Evolutionary conservation across 495 filamentous ascomycete genomes (phyloP), one percentile per base, ranked within the genome.

Genomic region (Aspergillus cristatus): DNA sequence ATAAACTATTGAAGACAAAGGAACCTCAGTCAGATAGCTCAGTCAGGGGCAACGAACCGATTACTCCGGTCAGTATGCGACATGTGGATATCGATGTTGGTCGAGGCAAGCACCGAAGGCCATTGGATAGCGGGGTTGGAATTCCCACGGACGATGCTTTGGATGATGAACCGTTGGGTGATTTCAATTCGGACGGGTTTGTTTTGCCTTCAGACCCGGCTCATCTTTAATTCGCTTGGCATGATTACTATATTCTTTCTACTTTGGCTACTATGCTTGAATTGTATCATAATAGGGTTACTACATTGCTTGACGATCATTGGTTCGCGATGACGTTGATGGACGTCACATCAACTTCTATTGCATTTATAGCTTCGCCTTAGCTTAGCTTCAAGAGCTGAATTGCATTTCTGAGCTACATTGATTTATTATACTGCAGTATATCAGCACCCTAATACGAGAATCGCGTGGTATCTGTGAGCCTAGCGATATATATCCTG

Each of bases 41-140:
- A 46, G 60, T 60, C 44, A 57, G 56, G 25, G 48, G 50, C 28
- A 60, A 57, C 35, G 50, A 63, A 35, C 65, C 71, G 7, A 57
- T 72, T 14, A 73, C 70, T 0, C 70, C 69, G 0, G 57, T 67
- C 28, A 68, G 57, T 40, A 58, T 55, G 44, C 50, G 67, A 6
- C 71, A 66, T 37, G 55, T 62, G 24, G 68, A 75, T 50, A 51
- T 70, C 6, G 67, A 72, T 41, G 46, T 63, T 29, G 62, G 65
- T 6, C 52, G 69, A 18, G 68, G 69, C 12, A 68, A 69, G 40
- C 38, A 58, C 13, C 57, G 59, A 14, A 40, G 70, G 33, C 65
- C 67, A 32, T 66, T 78, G 44, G 77, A 82, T 40, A 80, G 75
- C 50, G 80, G 75, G 2, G 50, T 83, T 51, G 79, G 68, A 10